Conservation (phyloP, 208 protist species). For the Leishmania tropica region DNA sequence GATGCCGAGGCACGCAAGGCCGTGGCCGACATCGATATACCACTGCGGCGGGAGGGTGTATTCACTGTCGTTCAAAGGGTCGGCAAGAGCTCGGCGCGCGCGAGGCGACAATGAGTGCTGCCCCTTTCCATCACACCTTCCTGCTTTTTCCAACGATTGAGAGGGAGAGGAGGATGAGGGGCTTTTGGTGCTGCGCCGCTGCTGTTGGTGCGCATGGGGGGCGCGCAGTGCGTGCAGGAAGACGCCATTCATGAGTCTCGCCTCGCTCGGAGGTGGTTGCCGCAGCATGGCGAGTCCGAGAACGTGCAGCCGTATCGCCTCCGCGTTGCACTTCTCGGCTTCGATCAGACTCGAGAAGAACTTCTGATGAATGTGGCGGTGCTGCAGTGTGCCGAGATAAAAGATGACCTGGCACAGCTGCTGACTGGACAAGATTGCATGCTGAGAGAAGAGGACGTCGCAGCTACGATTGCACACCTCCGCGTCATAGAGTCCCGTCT, state of each 20-base stretch:
- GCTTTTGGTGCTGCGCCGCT: neutral
- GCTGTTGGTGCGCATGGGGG: slow-evolving; percentile 6
- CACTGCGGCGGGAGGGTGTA: slow-evolving; percentile 62
- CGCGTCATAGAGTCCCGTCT: slow-evolving; percentile 80
- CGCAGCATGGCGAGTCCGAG: slow-evolving; percentile 86
- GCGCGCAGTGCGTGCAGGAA: slow-evolving; percentile 84
- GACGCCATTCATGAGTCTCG: slow-evolving; percentile 65
- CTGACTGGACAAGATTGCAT: slow-evolving; percentile 72
- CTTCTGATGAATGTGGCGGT: slow-evolving; percentile 82
- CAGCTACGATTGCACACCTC: slow-evolving; percentile 85
- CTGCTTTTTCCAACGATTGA: neutral
- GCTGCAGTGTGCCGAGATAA: slow-evolving; percentile 83
- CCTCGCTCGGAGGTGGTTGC: slow-evolving; percentile 62
- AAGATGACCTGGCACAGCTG: slow-evolving; percentile 84
- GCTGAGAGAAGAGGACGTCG: slow-evolving; percentile 66
- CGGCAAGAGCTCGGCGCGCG: slow-evolving; percentile 13
- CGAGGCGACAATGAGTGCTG: slow-evolving; percentile 1
- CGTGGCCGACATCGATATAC: slow-evolving; percentile 85
- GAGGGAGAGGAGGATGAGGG: neutral
- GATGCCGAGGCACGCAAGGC: slow-evolving; percentile 73
- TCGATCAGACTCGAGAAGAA: slow-evolving; percentile 76
- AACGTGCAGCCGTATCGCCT: slow-evolving; percentile 60
- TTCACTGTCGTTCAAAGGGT: slow-evolving; percentile 31
- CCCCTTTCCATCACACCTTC: neutral
- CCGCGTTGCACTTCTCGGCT: slow-evolving; percentile 68